These are phyloP conservation scores for Hymenoscyphus linearis DNA, from an alignment of 2,329 filamentous ascomycete species.

Conservation along the genomic window DNA sequence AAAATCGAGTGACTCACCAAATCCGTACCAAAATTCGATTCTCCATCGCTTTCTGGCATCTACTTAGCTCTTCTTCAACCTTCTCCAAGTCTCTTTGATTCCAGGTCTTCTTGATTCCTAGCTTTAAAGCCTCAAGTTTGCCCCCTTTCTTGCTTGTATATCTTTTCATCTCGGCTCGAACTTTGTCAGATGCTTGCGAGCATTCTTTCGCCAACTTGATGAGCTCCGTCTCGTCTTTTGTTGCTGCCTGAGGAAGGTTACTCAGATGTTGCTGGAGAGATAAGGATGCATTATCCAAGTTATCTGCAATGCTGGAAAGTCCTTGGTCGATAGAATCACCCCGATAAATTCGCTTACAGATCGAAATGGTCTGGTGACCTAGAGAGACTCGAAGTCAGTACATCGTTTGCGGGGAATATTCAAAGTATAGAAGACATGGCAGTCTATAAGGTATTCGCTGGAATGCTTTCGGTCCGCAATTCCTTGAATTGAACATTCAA, in stretches of 20 bases:
- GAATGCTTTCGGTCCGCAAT: too few relatives aligned
- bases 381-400: too few relatives aligned
- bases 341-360: background rate
- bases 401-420: too few relatives aligned
- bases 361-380: background rate
- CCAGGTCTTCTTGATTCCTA: background rate
- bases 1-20: background rate
- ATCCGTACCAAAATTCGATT: background rate
- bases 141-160: background rate
- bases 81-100: background rate
- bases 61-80: background rate
- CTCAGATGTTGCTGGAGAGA: background rate
- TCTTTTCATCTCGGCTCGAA: background rate
- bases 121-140: background rate
- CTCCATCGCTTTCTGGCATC: background rate
- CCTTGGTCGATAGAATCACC: background rate
- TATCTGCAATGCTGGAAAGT: background rate
- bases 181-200: background rate
- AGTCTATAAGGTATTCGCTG: too few relatives aligned
- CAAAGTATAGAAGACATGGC: too few relatives aligned
- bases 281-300: background rate
- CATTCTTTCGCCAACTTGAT: background rate
- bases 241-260: background rate
- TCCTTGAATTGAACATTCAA: too few relatives aligned
- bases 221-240: background rate